A percentile compares a stretch with the other conserved stretches of the same genome.
These are phyloP conservation scores for Colletotrichum magnum DNA, from an alignment of 2,329 filamentous ascomycete genomes.

Conservation along the genomic window DNA sequence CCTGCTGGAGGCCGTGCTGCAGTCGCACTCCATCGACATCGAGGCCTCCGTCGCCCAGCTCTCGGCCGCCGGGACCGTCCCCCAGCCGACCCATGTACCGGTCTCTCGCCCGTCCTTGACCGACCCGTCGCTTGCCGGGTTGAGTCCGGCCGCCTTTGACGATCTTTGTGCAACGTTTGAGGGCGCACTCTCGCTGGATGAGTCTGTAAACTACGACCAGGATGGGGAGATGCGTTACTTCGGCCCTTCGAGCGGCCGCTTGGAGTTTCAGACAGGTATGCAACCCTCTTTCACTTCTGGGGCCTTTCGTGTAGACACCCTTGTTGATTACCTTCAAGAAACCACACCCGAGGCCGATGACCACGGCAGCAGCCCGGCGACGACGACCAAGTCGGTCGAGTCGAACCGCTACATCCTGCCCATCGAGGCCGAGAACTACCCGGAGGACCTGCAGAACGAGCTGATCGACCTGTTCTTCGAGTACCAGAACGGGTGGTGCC, in stretches of 20 bases:
- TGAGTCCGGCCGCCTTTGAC: constrained; percentile 26
- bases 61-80: constrained; percentile 7
- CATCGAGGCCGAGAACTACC: constrained; percentile 20
- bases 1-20: constrained; percentile 48
- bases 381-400: constrained; percentile 14
- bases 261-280: constrained; percentile 46
- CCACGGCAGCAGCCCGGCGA: constrained; percentile 21
- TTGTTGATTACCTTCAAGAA: not conserved
- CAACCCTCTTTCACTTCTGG: too few species aligned
- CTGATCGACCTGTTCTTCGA: constrained; percentile 52
- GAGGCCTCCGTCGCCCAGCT: constrained; percentile 45
- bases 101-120: constrained; percentile 31
- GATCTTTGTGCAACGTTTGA: constrained; percentile 45
- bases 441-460: constrained; percentile 47
- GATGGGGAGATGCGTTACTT: constrained; percentile 53
- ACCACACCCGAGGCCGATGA: constrained; percentile 26
- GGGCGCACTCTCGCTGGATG: constrained; percentile 51
- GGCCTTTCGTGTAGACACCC: too few species aligned
- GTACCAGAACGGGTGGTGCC: constrained; percentile 54
- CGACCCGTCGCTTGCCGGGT: constrained; percentile 14
- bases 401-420: constrained; percentile 35
- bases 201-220: constrained; percentile 52
- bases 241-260: constrained; percentile 52
- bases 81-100: constrained; percentile 22
- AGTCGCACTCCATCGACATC: constrained; percentile 48